Evolutionary conservation across 2,329 filamentous ascomycete genomes (phyloP).

Genomic region (Aspergillus flavus): DNA sequence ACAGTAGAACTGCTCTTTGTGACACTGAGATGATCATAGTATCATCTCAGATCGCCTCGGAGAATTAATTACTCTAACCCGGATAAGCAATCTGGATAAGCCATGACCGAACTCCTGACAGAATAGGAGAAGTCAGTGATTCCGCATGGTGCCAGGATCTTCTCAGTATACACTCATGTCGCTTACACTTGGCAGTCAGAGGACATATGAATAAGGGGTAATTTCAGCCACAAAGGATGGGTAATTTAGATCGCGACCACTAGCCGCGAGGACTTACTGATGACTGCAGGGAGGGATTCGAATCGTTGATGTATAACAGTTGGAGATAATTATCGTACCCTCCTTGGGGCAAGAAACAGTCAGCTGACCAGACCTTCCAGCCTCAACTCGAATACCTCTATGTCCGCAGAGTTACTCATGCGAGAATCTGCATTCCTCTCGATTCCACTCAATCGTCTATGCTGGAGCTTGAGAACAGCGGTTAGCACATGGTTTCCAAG

Average conservation of each 20-base stretch:
- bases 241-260: not conserved
- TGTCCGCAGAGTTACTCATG: not conserved
- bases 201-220: not conserved
- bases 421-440: not conserved
- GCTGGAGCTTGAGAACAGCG: not conserved
- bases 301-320: not conserved
- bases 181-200: not conserved
- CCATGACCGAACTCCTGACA: not conserved
- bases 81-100: too few relatives aligned
- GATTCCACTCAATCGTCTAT: not conserved
- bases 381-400: not conserved
- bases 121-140: not conserved
- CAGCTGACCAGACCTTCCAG: not conserved
- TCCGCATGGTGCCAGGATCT: not conserved
- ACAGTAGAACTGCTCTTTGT: not conserved
- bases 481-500: not conserved
- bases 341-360: not conserved
- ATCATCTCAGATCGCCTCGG: not conserved
- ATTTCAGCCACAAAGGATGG: too few relatives aligned
- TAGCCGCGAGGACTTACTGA: not conserved
- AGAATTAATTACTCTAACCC: too few relatives aligned
- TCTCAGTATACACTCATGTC: not conserved
- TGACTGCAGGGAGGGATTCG: too few relatives aligned
- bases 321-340: not conserved
- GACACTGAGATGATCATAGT: not conserved